Base-by-base conservation (phyloP, 2,329 filamentous ascomycete species). In the Pyrenophora seminiperda region DNA sequence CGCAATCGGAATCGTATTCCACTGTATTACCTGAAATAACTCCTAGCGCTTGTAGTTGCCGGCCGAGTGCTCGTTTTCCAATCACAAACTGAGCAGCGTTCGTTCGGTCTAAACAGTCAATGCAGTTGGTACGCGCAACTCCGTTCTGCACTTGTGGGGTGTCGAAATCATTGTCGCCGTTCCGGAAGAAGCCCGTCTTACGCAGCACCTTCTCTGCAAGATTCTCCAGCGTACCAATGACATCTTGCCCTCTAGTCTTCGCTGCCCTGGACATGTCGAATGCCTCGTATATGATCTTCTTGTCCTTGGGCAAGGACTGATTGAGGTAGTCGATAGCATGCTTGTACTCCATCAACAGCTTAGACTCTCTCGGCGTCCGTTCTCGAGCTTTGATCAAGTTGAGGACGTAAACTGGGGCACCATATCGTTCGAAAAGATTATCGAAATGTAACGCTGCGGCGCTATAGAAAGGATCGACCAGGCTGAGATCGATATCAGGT, bases 71-170 rank as follows among this genome's bases (percentile, higher is more conserved):
- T 61, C 90, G 83, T 76, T 99, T 99, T 4, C 91, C 94, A 63
- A 99, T 95, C 22, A 99, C 92, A 62, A 97, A 99, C 68, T 99
- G 94, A 1, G 94, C 94, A 2, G 94, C 94, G 69, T 99, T 99
- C 7, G 94, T 99, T 17, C 94, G 87, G 73, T 99, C 94, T 1
- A 99, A 81, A 66, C 94, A 99, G 73, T 99, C 94, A 63, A 99
- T 97, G 71, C 94, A 99, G 68, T 99, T 99, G 1, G 94, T 99
- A 50, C 94, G 84, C 7, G 91, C 93, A 32, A 99, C 84, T 7
- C 94, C 94, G 59, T 96, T 96, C 70, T 99, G 94, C 1, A 94
- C 84, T 24, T 81, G 83, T 3, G 88, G 79, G 3, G 83, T 79
- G 15, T 82, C 83, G 31, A 84, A 84, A 2, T 81, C 80, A 27